Percentiles rank a stretch among this genome's conserved stretches.
phyloP scores from a whole-genome alignment of 2,329 filamentous ascomycete genomes.

The Trichoderma gracile region DNA sequence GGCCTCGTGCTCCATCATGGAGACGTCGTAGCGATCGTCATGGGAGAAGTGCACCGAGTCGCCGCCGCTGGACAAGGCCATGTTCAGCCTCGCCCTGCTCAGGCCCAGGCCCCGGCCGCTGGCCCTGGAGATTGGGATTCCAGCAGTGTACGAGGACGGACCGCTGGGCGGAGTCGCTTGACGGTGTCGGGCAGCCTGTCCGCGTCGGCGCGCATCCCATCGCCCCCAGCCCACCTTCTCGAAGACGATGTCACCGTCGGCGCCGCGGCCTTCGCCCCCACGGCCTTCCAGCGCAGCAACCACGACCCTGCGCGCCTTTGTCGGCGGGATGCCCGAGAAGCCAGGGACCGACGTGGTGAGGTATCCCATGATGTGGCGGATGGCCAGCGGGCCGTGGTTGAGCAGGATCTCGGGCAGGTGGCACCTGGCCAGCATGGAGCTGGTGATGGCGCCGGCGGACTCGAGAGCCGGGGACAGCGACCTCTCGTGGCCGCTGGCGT shows the following conservation, averaged over 20 bases:
- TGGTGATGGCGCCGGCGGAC: conserved; percentile 78
- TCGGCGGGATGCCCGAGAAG: conserved; percentile 83
- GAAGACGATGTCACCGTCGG: conserved; percentile 74
- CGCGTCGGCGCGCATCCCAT: conserved; percentile 82
- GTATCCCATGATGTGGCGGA: conserved; percentile 93
- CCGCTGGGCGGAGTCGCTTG: conserved; percentile 40
- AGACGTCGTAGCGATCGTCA: conserved; percentile 63
- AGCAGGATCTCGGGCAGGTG: conserved; percentile 90
- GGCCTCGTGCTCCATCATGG: conserved; percentile 79
- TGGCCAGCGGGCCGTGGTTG: conserved; percentile 85
- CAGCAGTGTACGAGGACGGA: conserved; percentile 46
- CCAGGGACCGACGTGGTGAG: conserved; percentile 91
- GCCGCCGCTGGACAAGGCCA: conserved; percentile 61
- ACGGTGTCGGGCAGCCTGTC: conserved; percentile 56
- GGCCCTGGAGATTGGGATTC: conserved; percentile 58
- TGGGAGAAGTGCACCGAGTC: conserved; percentile 76
- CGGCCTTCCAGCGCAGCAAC: conserved; percentile 89
- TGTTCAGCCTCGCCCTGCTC: conserved; percentile 52
- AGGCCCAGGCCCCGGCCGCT: conserved; percentile 44
- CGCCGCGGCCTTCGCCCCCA: conserved; percentile 61
- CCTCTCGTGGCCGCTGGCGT: conserved; percentile 36
- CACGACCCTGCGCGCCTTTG: conserved; percentile 86
- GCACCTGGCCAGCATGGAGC: conserved; percentile 80
- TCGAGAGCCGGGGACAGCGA: conserved; percentile 60
- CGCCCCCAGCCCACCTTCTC: conserved; percentile 97